These are phyloP conservation scores for Sporothrix inflata DNA, from an alignment of 2,329 filamentous ascomycete species.

Conservation along the genomic window DNA sequence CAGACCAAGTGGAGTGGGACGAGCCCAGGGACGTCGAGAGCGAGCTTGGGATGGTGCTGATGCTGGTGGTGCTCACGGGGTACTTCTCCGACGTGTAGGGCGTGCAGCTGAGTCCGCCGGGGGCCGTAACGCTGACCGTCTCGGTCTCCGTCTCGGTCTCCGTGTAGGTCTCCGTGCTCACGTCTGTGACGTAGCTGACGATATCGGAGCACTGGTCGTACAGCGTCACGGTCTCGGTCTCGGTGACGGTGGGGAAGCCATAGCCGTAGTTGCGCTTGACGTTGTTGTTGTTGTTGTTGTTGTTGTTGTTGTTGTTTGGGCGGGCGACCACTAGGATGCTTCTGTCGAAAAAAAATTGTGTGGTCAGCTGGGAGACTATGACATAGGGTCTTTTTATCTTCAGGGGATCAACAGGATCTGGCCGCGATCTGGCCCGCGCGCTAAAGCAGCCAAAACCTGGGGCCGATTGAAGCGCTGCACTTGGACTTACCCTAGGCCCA, in stretches of 20 bases:
- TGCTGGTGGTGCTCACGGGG: neutral
- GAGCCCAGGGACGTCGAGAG: neutral
- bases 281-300: conserved; percentile 26
- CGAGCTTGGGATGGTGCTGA: neutral
- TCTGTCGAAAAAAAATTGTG: conserved; percentile 12
- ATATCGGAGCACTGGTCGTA: conserved; percentile 22
- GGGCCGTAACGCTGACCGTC: conserved; percentile 17
- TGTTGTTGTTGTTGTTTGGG: conserved; percentile 5
- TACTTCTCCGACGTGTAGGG: conserved; percentile 24
- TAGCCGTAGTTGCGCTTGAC: conserved; percentile 29
- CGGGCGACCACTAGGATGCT: conserved; percentile 31
- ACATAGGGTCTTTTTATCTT: too few species aligned
- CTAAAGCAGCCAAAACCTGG: neutral
- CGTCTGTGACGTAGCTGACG: conserved; percentile 15
- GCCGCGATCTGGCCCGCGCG: neutral
- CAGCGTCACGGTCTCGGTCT: conserved; percentile 31
- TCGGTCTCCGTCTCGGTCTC: neutral
- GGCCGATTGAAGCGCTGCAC: neutral
- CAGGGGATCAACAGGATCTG: too few species aligned
- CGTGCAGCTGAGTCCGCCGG: conserved; percentile 15
- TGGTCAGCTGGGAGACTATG: neutral
- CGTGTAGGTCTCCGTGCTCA: conserved; percentile 25
- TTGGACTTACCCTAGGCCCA: conserved; percentile 32
- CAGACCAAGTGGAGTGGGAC: conserved; percentile 5
- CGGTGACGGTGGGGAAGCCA: conserved; percentile 31